These are phyloP conservation scores for Wolfiporia cocos DNA, from an alignment of 1,284 basidiomycete species.

Conservation along the genomic window DNA sequence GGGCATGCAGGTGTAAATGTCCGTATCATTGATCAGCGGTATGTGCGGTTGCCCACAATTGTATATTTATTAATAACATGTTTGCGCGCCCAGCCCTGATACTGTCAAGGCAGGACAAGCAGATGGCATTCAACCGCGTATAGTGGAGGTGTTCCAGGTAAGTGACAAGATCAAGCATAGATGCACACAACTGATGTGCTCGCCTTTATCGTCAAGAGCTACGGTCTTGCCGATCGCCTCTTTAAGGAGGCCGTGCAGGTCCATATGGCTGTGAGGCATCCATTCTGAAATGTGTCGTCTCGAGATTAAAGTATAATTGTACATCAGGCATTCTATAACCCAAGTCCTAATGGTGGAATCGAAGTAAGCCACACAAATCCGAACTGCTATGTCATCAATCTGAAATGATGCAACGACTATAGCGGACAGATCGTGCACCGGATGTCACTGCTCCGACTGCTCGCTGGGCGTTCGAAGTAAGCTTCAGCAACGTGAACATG, in stretches of 20 bases:
- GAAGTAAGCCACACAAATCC: conserved; percentile 32
- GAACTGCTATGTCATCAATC: neutral
- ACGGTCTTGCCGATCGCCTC: conserved; percentile 63
- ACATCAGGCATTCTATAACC: conserved; percentile 69
- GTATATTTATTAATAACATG: neutral
- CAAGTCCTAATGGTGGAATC: conserved; percentile 52
- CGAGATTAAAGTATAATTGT: neutral
- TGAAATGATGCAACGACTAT: neutral
- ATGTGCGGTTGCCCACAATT: conserved; percentile 9
- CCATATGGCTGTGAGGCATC: conserved; percentile 52
- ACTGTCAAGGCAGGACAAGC: conserved; percentile 67
- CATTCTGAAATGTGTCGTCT: neutral
- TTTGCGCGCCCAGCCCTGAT: conserved; percentile 40
- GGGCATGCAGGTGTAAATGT: conserved; percentile 54
- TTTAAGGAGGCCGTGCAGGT: conserved; percentile 62
- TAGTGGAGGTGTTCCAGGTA: conserved; percentile 74
- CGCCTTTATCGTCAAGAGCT: conserved; percentile 40
- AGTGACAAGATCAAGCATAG: neutral
- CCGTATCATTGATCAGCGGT: conserved; percentile 64
- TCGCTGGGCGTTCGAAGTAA: conserved; percentile 62
- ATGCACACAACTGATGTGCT: neutral
- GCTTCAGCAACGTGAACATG: neutral
- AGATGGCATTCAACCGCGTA: conserved; percentile 74
- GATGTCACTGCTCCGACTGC: conserved; percentile 48
- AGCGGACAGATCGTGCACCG: conserved; percentile 57